Evolutionary conservation across 2,329 filamentous ascomycete species (phyloP).

Genomic region (Colletotrichum gloeosporioides): DNA sequence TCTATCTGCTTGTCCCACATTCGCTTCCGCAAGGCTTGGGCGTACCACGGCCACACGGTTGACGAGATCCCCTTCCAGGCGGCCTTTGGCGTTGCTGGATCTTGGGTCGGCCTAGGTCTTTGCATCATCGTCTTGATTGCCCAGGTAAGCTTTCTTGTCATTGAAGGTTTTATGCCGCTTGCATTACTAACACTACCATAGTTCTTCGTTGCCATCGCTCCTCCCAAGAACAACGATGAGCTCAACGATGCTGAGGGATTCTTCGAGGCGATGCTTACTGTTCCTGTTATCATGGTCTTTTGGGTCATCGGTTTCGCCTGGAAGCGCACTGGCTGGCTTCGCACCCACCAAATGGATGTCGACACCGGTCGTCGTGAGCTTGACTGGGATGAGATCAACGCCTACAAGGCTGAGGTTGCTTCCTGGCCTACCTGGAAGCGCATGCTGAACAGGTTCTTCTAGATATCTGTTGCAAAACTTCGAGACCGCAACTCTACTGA

Average conservation of each 20-base stretch:
- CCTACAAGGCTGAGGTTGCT: slow-evolving; percentile 10
- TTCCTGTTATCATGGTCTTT: slow-evolving; percentile 19
- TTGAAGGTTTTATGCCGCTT: fast-evolving
- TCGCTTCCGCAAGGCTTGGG: slow-evolving; percentile 71
- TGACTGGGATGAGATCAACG: slow-evolving; percentile 23
- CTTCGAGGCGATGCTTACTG: slow-evolving; percentile 21
- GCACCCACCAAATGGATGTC: slow-evolving; percentile 23
- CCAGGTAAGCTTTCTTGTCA: slow-evolving; percentile 38
- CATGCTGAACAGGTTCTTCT: not conserved
- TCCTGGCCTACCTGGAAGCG: slow-evolving; percentile 21
- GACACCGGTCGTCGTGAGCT: slow-evolving; percentile 23
- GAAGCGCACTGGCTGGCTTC: slow-evolving; percentile 24
- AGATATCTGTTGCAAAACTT: not conserved
- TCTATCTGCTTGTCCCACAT: slow-evolving; percentile 74
- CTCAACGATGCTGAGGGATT: slow-evolving; percentile 16
- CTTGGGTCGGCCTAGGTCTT: slow-evolving; percentile 66
- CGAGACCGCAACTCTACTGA: not conserved
- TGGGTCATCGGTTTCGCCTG: slow-evolving; percentile 21
- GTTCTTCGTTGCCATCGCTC: slow-evolving; percentile 51
- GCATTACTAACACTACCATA: not conserved
- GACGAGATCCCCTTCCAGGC: slow-evolving; percentile 73
- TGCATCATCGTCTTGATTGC: slow-evolving; percentile 62
- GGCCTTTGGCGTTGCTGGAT: slow-evolving; percentile 66
- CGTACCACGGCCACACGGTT: slow-evolving; percentile 62
- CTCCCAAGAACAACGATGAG: slow-evolving; percentile 24